Conservation (phyloP, 768 basidiomycete genomes). For the Dacryopinax spathularia region DNA sequence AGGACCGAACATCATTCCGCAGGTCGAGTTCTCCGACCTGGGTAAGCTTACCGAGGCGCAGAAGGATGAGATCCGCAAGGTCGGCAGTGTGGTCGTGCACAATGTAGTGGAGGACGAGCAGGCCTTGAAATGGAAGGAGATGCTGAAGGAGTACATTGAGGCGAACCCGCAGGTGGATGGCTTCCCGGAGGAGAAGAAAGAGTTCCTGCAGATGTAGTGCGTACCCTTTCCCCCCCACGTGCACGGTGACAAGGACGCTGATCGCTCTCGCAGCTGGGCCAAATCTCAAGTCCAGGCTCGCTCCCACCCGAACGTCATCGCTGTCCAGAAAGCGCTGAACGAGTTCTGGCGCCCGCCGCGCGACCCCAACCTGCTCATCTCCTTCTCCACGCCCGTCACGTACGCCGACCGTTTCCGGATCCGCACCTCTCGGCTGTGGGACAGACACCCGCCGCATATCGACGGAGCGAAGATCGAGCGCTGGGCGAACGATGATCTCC, state of each 20-base stretch:
- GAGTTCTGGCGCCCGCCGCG: conserved; percentile 33
- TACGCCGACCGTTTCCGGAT: conserved; percentile 69
- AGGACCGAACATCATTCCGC: conserved; percentile 40
- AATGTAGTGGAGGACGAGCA: conserved; percentile 44
- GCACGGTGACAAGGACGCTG: not conserved
- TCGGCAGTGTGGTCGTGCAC: conserved; percentile 47
- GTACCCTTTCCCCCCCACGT: conserved; percentile 14
- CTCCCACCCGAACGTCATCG: conserved; percentile 50
- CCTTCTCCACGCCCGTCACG: conserved; percentile 44
- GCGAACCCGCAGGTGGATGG: conserved; percentile 35
- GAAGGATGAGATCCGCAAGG: conserved; percentile 36
- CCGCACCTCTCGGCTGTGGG: conserved; percentile 47
- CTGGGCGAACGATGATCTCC: conserved; percentile 10
- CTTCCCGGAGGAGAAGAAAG: conserved; percentile 35
- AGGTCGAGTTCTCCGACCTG: conserved; percentile 44
- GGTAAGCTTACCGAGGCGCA: conserved; percentile 33
- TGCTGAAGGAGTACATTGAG: conserved; percentile 41
- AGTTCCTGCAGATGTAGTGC: conserved; percentile 62
- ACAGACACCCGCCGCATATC: conserved; percentile 38
- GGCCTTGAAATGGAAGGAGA: conserved; percentile 44
- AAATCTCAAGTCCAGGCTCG: conserved; percentile 51
- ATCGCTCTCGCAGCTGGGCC: conserved; percentile 28
- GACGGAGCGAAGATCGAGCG: conserved; percentile 29
- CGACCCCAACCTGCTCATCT: conserved; percentile 34
- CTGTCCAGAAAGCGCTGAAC: conserved; percentile 45